phyloP scores from a whole-genome alignment of 148 eudicot genomes.

The Chenopodium album region DNA sequence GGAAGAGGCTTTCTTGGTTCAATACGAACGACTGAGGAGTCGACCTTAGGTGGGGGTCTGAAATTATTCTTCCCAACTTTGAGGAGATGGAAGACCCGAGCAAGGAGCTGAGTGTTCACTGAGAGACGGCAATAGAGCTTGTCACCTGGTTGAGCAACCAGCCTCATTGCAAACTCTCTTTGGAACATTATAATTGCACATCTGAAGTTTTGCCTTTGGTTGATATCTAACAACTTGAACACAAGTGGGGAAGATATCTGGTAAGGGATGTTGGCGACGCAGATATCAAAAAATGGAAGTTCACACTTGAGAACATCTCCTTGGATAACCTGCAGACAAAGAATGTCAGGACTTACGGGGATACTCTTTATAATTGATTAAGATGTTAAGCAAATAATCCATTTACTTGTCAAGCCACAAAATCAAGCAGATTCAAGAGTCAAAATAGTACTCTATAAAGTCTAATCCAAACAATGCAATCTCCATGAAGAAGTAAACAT shows the following conservation, averaged over 20 bases:
- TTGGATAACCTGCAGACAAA: constrained; percentile 59
- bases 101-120: constrained; percentile 76
- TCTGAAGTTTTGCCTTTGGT: constrained; percentile 66
- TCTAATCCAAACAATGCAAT: not conserved
- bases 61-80: constrained; percentile 92
- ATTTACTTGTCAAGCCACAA: not conserved
- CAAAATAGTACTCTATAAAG: too few relatives aligned
- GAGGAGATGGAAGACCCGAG: constrained; percentile 72
- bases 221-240: constrained; percentile 52
- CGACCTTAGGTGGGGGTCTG: constrained; percentile 94
- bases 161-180: constrained; percentile 91
- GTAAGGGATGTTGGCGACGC: constrained; percentile 92
- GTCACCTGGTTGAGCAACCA: constrained; percentile 96
- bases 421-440: not conserved
- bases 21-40: constrained; percentile 88
- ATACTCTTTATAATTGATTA: too few relatives aligned
- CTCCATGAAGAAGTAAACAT: not conserved
- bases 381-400: too few relatives aligned
- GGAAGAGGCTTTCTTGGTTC: constrained; percentile 88
- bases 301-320: constrained; percentile 93
- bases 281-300: constrained; percentile 83
- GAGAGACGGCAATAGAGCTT: constrained; percentile 80
- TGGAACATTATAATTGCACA: constrained; percentile 93
- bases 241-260: constrained; percentile 94
- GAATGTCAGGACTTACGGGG: too few relatives aligned